Evolutionary conservation across 2,329 filamentous ascomycete species (phyloP), one percentile per base, ranked within the genome.

Genomic region (Diaporthe citri): DNA sequence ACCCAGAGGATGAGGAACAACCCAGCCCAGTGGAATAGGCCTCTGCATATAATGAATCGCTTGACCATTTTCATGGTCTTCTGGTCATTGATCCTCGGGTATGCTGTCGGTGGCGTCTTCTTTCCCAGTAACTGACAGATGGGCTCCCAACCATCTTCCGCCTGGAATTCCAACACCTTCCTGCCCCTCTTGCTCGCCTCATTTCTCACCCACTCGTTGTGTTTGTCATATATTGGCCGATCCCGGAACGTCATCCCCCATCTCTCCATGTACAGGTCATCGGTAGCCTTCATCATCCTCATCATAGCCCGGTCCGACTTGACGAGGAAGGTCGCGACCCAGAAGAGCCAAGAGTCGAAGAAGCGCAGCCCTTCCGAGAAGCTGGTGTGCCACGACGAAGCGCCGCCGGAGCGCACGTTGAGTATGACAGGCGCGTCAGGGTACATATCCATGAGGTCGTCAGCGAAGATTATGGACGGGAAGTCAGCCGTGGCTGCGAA

Each of bases 391-490:
- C 74, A 76, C 10, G 56, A 36, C 5, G 31, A 41, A 12, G 72
- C 66, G 20, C 74, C 72, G 51, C 72, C 74, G 28, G 55, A 52
- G 51, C 74, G 64, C 41, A 41, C 52, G n/a, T 85, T 85, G 1
- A 85, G 73, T 0, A 85, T 76, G 6, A 85, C 66, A 1, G 78
- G 76, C 1, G 81, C 82, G 3, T 84, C 81, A 0, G 83, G 83
- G 9, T 83, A 85, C 77, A 83, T 81, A 41, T 85, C 84, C 82
- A 85, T 84, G 48, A 85, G 74, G 52, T 85, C 83, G 13, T 82
- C 79, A 0, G 80, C 76, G 75, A 85, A 85, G 55, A 78, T 78
- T 5, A 81, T 77, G 1, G 78, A 80, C 0, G 83, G 83, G 17
- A 84, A 79, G 67, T 85, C 79, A 41, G 71, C 60, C 5, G 62